phyloP scores from a whole-genome alignment of 192 early-diverging fungal genomes.

The Linnemannia schmuckeri region DNA sequence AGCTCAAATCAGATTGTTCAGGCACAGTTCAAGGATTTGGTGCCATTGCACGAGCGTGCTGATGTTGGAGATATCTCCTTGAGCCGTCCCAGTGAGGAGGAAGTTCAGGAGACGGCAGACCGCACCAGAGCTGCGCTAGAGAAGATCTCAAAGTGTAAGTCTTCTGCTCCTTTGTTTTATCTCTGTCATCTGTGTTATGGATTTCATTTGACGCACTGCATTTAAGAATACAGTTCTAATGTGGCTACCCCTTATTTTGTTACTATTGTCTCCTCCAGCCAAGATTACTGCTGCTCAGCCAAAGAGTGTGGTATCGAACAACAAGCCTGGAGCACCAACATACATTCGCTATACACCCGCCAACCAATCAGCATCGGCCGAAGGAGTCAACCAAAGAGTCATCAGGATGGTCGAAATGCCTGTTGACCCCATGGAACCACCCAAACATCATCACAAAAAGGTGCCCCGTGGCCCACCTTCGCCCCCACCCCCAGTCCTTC shows the following conservation, averaged over 20 bases:
- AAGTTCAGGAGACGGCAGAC: conserved; percentile 85
- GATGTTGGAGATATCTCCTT: conserved; percentile 80
- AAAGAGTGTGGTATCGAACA: conserved; percentile 67
- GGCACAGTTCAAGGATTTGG: conserved; percentile 85
- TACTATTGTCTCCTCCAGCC: conserved; percentile 44
- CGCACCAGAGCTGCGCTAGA: conserved; percentile 92
- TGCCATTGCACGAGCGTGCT: conserved; percentile 75
- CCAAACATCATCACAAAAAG: conserved; percentile 93
- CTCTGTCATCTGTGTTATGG: background rate
- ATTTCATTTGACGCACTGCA: background rate
- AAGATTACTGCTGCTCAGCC: conserved; percentile 76
- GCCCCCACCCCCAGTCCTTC: conserved; percentile 97
- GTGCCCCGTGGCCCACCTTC: conserved; percentile 87
- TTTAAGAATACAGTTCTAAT: background rate
- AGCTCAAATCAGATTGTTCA: conserved; percentile 81
- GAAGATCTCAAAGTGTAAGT: conserved; percentile 80
- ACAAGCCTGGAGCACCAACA: conserved; percentile 73
- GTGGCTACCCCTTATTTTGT: background rate
- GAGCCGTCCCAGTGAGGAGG: conserved; percentile 83
- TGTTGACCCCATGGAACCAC: conserved; percentile 96
- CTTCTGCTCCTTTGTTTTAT: conserved; percentile 1
- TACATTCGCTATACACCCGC: conserved; percentile 95
- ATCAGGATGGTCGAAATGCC: conserved; percentile 96
- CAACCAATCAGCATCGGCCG: conserved; percentile 75
- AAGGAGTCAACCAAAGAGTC: conserved; percentile 88